Conservation (phyloP, 2,329 filamentous ascomycete genomes). For the Penicillium sp. region DNA sequence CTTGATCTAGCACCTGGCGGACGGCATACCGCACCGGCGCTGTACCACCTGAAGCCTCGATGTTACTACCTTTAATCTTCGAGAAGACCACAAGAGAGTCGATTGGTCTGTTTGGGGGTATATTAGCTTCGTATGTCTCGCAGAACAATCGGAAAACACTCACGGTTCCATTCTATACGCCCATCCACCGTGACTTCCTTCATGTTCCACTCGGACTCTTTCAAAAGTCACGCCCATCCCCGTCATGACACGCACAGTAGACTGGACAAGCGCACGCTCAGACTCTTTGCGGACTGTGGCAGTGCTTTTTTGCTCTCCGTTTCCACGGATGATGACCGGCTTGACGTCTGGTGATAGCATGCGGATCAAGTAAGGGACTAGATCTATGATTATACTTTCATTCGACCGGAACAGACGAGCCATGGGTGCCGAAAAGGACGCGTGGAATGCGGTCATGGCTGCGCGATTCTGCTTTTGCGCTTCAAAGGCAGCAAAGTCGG, state of each 20-base stretch:
- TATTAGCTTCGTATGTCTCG: constrained; percentile 6
- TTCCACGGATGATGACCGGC: constrained; percentile 77
- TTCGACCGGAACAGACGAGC: constrained; percentile 74
- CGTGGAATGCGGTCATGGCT: constrained; percentile 70
- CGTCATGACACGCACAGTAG: constrained; percentile 78
- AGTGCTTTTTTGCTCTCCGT: constrained; percentile 61
- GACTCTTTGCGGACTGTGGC: constrained; percentile 85
- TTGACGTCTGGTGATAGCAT: constrained; percentile 88
- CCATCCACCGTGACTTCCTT: constrained; percentile 64
- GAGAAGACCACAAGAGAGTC: constrained; percentile 71
- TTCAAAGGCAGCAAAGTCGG: constrained; percentile 79
- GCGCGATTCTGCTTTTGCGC: constrained; percentile 74
- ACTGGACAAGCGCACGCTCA: constrained; percentile 76
- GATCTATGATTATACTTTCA: constrained; percentile 74
- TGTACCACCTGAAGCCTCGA: constrained; percentile 53
- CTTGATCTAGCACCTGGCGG: constrained; percentile 87
- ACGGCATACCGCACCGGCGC: constrained; percentile 86
- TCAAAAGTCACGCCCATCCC: constrained; percentile 80
- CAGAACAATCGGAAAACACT: constrained; percentile 42
- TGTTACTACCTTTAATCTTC: constrained; percentile 39
- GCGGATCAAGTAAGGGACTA: constrained; percentile 78
- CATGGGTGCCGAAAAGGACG: constrained; percentile 67
- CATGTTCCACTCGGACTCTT: constrained; percentile 72
- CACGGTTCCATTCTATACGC: constrained; percentile 95
- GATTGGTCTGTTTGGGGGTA: constrained; percentile 52